Percentiles rank a stretch among this genome's conserved stretches.
These are phyloP conservation scores for Puccinia polysora DNA, from an alignment of 1,284 basidiomycete species.

Conservation along the genomic window DNA sequence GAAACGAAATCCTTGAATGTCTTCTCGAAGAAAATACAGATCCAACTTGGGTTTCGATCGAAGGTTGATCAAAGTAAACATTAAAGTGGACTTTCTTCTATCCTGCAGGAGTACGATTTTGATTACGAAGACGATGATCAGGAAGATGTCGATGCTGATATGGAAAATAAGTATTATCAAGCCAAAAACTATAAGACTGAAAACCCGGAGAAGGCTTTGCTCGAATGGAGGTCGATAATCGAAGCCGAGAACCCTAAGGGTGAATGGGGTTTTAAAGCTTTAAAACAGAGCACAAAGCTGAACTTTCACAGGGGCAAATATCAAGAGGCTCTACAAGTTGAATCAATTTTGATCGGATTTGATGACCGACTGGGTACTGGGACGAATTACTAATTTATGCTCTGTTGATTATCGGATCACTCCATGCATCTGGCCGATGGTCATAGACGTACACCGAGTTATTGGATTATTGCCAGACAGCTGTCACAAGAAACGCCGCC, in stretches of 20 bases:
- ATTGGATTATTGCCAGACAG: constrained; percentile 20
- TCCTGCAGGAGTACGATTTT: constrained; percentile 80
- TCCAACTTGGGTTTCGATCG: not conserved
- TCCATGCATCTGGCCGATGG: not conserved
- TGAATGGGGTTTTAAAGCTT: constrained; percentile 98
- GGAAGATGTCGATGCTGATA: constrained; percentile 79
- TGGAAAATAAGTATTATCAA: constrained; percentile 98
- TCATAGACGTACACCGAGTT: constrained; percentile 37
- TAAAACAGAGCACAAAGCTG: constrained; percentile 96
- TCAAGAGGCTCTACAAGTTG: constrained; percentile 76
- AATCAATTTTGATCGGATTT: constrained; percentile 76
- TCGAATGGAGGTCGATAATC: constrained; percentile 79
- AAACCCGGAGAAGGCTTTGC: constrained; percentile 78
- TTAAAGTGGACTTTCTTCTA: not conserved
- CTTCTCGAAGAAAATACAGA: not conserved
- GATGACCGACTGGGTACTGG: too few relatives aligned
- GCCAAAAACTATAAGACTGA: constrained; percentile 93
- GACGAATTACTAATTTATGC: constrained; percentile 59
- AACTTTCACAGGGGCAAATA: constrained; percentile 76
- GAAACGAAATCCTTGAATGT: too few relatives aligned
- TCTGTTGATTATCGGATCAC: not conserved
- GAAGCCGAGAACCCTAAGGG: constrained; percentile 83
- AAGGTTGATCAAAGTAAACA: too few relatives aligned
- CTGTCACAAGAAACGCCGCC: constrained; percentile 58
- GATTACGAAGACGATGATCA: constrained; percentile 84